Evolutionary conservation across 1,139 yeast genomes (phyloP).

Genomic region (Hansenula lynferdii): DNA sequence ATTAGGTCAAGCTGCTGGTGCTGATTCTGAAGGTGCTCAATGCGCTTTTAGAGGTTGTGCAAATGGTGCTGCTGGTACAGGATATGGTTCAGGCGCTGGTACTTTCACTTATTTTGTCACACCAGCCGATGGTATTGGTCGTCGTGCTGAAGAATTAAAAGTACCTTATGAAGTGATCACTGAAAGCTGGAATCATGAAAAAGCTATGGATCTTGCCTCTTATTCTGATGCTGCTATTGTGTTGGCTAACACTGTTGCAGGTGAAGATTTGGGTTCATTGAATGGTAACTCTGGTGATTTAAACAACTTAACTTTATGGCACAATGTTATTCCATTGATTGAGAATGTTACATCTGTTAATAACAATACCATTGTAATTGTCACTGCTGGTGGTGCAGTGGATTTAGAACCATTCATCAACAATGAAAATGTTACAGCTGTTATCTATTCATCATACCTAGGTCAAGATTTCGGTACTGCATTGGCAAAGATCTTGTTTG

Average conservation of each 20-base stretch:
- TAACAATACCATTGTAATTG: constrained; percentile 48
- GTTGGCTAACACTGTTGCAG: constrained; percentile 46
- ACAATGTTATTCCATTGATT: constrained; percentile 51
- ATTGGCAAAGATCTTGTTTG: constrained; percentile 50
- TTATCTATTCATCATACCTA: constrained; percentile 42
- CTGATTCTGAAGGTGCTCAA: constrained; percentile 39
- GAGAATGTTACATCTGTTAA: constrained; percentile 40
- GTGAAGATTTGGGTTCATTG: constrained; percentile 48
- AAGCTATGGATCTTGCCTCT: constrained; percentile 35
- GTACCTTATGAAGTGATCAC: constrained; percentile 36
- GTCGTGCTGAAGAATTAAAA: constrained; percentile 34
- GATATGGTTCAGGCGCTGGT: constrained; percentile 50
- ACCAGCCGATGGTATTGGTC: constrained; percentile 43
- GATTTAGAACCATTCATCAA: constrained; percentile 54
- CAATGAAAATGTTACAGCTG: constrained; percentile 50
- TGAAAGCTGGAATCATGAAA: constrained; percentile 37
- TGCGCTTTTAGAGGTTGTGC: constrained; percentile 41
- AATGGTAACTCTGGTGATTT: constrained; percentile 55
- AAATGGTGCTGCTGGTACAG: constrained; percentile 40
- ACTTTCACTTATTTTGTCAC: constrained; percentile 45
- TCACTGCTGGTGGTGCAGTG: constrained; percentile 54
- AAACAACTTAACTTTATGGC: constrained; percentile 50
- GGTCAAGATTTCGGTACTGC: constrained; percentile 42
- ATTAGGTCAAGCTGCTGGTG: constrained; percentile 48
- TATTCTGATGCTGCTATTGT: constrained; percentile 46